Conservation (phyloP, 1,284 basidiomycete genomes). For the Trichosporon sp. region DNA sequence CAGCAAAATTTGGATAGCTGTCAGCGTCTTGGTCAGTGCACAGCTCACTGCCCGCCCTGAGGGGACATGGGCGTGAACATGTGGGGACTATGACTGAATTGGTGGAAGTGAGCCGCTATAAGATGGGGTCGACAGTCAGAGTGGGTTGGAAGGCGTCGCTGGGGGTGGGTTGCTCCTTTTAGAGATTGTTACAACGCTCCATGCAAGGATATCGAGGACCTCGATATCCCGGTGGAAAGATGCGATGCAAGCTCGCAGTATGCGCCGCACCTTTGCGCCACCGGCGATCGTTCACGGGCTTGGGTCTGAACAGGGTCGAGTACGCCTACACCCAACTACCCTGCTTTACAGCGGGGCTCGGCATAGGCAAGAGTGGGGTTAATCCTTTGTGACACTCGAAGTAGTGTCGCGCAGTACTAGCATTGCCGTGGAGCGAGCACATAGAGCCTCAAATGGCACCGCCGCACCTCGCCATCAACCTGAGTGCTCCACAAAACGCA, state of each 20-base stretch:
- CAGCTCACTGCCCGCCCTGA: too few species aligned
- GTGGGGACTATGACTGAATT: too few species aligned
- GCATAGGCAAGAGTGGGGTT: not conserved
- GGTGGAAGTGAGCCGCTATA: too few species aligned
- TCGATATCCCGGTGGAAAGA: not conserved
- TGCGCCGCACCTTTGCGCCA: not conserved
- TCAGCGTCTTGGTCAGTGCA: not conserved
- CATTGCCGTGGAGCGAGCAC: not conserved
- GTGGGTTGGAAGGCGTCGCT: not conserved
- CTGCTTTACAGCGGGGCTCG: too few species aligned
- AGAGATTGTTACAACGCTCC: not conserved
- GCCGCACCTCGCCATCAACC: not conserved
- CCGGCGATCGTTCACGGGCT: not conserved
- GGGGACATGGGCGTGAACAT: too few species aligned
- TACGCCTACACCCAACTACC: too few species aligned
- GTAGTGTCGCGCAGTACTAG: not conserved
- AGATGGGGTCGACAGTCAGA: not conserved
- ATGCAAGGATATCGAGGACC: not conserved
- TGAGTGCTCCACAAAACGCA: not conserved
- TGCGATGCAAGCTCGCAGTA: not conserved
- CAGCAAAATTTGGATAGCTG: too few species aligned
- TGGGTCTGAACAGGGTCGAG: too few species aligned
- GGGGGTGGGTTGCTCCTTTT: not conserved
- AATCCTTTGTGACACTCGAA: not conserved
- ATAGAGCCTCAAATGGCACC: conserved; percentile 3